Base-by-base conservation (phyloP, 1,284 basidiomycete species). In the Prillingera fragicola region DNA sequence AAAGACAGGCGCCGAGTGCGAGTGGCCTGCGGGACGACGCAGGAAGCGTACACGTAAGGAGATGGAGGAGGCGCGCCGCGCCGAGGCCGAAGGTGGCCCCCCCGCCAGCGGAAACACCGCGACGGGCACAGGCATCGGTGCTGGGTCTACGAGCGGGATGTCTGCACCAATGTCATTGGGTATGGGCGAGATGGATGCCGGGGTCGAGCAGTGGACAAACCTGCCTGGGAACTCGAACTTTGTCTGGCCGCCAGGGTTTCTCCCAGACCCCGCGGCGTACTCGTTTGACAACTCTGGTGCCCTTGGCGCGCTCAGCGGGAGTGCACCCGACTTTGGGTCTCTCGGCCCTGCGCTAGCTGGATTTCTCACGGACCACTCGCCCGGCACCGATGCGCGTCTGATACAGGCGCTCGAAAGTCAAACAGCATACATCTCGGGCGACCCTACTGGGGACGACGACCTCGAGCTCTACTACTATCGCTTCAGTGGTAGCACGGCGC, bases 381-480 rank as follows among this genome's bases (percentile, higher is more conserved):
- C 57, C 13, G 50, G 45, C 24, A 59, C 57, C 9, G 63, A 65
- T 43, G 23, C 55, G 33, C 46, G 59, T 18, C 42, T 74, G 22
- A 60, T 70, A 19, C 64, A 61, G 24, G 71, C 71, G 1, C 44
- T 74, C 25, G 62, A 71, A 37, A 61, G 59, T 33, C 67, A 70
- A 29, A 64, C 70, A n/a, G 72, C 70, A 2, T 73, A 63, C 43
- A 63, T 73, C 31, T 65, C 70, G 28, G 70, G 71, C 2, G 68
- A 73, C 54, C 69, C 57, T 25, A 54, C 56, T 17, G 70, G 66
- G 33, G 65, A 56, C 19, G 55, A 69, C 17, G 71, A 73, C 49
- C 45, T 71, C 34, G 63, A 66, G 43, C 34, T 74, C 31, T 73
- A 63, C 42, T 74, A 74, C 50, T 74, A 73, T 43, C 66, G 73